Base-by-base conservation (phyloP, 305 asterid genomes). In the Ilex paraguariensis region DNA sequence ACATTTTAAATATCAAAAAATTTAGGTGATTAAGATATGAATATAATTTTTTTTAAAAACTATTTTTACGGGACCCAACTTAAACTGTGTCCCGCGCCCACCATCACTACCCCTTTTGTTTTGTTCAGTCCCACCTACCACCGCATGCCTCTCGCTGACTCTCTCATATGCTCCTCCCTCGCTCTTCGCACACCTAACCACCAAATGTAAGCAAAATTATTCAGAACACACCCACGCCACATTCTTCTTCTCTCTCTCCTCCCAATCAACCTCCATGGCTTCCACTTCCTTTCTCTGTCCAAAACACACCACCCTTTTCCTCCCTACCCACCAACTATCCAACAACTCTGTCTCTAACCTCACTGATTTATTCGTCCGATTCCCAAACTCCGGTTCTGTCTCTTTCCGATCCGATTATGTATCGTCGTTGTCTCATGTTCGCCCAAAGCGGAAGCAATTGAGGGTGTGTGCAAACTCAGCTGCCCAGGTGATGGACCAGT, bases 401-500 rank as follows among this genome's bases (percentile, higher is more conserved):
- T 67, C 73, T 65, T 59, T 81, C 32, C 64, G 59, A 52, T 52
- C 56, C 10, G 3, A 10, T 14, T 4, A 10, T n/a, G 4, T 10
- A 2, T 46, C 52, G 4, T 46, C 15, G 7, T 52, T 14, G 57
- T 57, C 63, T 52, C 77, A 72, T 30, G 42, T 78, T 50, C 56
- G 60, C 60, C 48, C 57, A 56, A 62, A 32, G 11, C 52, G 62
- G 9, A 8, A 62, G 51, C 50, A 64, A 75, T 56, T 82, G 69
- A 79, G 69, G 73, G 88, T 84, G 52, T 71, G 81, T 2, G 87
- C 82, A 7, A 69, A 82, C 50, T 70, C 86, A 28, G 73, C 81
- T 31, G 59, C 84, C 39, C 84, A 83, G 14, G 80, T 73, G 62
- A 77, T 86, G 91, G 95, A 89, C 70, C 90, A 80, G 64, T 54